Evolutionary conservation across 371 early-diverging fungal species (phyloP).

Genomic region (Mycotypha africana): DNA sequence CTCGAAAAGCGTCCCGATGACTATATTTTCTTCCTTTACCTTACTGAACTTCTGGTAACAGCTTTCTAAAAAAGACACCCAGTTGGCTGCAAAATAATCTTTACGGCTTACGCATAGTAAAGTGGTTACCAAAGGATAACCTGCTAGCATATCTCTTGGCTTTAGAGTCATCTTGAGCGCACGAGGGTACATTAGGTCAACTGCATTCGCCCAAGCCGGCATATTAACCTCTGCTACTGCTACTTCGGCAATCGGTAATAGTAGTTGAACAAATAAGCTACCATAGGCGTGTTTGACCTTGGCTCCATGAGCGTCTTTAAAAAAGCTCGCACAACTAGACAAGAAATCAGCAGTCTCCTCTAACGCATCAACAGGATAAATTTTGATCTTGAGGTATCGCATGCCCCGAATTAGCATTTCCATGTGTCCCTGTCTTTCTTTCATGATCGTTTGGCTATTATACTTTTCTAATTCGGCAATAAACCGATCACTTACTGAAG

Average conservation of each 20-base stretch:
- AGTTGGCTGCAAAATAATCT: slow-evolving; percentile 83
- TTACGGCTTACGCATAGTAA: slow-evolving; percentile 84
- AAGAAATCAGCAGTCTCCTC: slow-evolving; percentile 94
- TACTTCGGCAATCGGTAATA: slow-evolving; percentile 88
- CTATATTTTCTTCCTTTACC: slow-evolving; percentile 32
- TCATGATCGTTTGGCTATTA: slow-evolving; percentile 46
- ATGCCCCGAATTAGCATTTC: slow-evolving; percentile 86
- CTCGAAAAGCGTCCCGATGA: no score
- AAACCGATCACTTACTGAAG: slow-evolving; percentile 90
- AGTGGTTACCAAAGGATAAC: slow-evolving; percentile 82
- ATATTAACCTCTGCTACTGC: slow-evolving; percentile 94
- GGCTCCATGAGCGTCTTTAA: slow-evolving; percentile 74
- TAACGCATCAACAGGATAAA: slow-evolving; percentile 78
- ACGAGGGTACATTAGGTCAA: slow-evolving; percentile 87
- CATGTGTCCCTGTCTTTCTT: slow-evolving; percentile 73
- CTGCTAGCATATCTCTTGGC: slow-evolving; percentile 73
- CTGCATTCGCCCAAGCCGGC: slow-evolving; percentile 87
- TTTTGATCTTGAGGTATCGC: slow-evolving; percentile 86
- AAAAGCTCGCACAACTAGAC: slow-evolving; percentile 80
- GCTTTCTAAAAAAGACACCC: slow-evolving; percentile 69
- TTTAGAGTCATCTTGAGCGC: slow-evolving; percentile 87
- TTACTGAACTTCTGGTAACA: slow-evolving; percentile 74
- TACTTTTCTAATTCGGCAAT: slow-evolving; percentile 82
- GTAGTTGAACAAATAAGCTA: slow-evolving; percentile 80
- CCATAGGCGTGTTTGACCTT: slow-evolving; percentile 91